phyloP scores from a whole-genome alignment of 345 rosid genomes.

The Rhodamnia argentea region DNA sequence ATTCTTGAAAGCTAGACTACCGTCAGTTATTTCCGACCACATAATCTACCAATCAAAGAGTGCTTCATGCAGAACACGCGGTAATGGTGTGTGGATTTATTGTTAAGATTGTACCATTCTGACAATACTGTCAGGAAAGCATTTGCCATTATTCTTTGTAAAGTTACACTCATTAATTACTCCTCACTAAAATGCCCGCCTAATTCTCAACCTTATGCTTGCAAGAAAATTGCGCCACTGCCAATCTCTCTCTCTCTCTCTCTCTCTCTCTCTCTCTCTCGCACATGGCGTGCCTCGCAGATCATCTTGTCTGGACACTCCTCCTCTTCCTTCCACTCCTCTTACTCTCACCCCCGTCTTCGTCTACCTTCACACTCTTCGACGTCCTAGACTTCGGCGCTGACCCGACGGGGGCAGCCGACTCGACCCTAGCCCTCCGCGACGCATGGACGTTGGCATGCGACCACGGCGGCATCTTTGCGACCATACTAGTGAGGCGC shows the following conservation, averaged over 20 bases:
- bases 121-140: too few species aligned
- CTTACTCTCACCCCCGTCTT: not conserved
- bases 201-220: not conserved
- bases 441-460: slow-evolving; percentile 45
- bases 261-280: not conserved
- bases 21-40: too few species aligned
- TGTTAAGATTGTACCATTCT: too few species aligned
- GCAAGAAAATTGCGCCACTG: not conserved
- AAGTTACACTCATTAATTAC: not conserved
- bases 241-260: not conserved
- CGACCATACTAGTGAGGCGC: slow-evolving; percentile 21
- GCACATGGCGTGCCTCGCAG: not conserved
- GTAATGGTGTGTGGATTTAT: too few species aligned
- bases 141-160: not conserved
- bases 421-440: slow-evolving; percentile 31
- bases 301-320: not conserved
- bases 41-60: too few species aligned
- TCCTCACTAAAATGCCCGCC: not conserved
- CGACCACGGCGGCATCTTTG: not conserved
- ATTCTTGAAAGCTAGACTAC: too few species aligned
- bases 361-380: slow-evolving; percentile 1
- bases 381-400: slow-evolving; percentile 36
- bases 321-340: not conserved
- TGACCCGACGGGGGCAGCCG: slow-evolving; percentile 23
- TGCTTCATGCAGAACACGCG: too few species aligned